A percentile compares a stretch with the other conserved stretches of the same genome.
phyloP scores from a whole-genome alignment of 768 basidiomycete species.

The Calocybe indica region DNA sequence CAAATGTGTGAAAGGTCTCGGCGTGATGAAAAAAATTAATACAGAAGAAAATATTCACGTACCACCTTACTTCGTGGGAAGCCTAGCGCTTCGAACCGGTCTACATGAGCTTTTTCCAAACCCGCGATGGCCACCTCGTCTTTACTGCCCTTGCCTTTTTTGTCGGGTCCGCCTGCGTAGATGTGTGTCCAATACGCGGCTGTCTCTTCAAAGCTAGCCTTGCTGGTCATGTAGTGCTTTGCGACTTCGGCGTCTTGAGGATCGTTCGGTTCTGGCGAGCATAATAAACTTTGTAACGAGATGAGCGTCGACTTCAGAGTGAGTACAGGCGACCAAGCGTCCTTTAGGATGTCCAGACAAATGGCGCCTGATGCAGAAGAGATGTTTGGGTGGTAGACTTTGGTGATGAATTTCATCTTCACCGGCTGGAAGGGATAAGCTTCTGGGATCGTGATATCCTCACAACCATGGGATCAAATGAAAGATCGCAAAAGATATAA shows the following conservation, averaged over 20 bases:
- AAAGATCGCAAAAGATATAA: slow-evolving; percentile 3
- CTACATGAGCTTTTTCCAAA: slow-evolving; percentile 76
- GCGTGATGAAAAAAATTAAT: slow-evolving; percentile 1
- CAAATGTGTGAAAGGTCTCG: no score
- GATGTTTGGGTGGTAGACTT: slow-evolving; percentile 94
- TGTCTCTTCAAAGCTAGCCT: slow-evolving; percentile 83
- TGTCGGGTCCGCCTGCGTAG: slow-evolving; percentile 74
- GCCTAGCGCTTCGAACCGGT: slow-evolving; percentile 77
- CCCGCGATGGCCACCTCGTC: slow-evolving; percentile 77
- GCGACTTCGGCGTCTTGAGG: slow-evolving; percentile 98
- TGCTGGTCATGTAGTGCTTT: slow-evolving; percentile 91
- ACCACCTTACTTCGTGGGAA: slow-evolving; percentile 85
- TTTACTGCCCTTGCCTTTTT: slow-evolving; percentile 38
- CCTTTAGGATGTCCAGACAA: slow-evolving; percentile 83
- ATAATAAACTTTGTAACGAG: slow-evolving; percentile 88
- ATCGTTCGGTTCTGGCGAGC: slow-evolving; percentile 92
- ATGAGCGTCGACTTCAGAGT: slow-evolving; percentile 96
- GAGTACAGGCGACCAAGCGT: slow-evolving; percentile 93
- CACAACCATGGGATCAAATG: slow-evolving; percentile 7
- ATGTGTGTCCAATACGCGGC: slow-evolving; percentile 92
- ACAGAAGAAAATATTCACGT: slow-evolving; percentile 25
- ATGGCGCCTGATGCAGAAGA: slow-evolving; percentile 93
- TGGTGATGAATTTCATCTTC: slow-evolving; percentile 98
- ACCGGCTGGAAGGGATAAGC: slow-evolving; percentile 90
- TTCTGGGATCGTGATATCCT: slow-evolving; percentile 93